Percentiles rank a stretch among this genome's conserved stretches.
These are phyloP conservation scores for Acer yangbiense DNA, from an alignment of 345 rosid species.

Conservation along the genomic window DNA sequence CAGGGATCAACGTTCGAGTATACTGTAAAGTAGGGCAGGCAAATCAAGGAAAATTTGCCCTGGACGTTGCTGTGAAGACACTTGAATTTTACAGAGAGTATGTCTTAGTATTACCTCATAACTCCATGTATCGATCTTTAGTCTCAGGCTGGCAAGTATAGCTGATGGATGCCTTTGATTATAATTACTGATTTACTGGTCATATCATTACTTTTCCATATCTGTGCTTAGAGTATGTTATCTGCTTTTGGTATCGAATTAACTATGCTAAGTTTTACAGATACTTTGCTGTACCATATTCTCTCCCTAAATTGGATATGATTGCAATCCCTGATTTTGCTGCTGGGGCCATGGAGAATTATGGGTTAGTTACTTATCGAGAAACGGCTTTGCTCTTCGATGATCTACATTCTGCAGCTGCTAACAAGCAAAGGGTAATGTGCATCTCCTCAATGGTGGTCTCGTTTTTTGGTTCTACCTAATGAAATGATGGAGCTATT, in stretches of 20 bases:
- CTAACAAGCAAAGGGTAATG: constrained; percentile 90
- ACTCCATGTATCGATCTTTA: not conserved
- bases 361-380: constrained; percentile 93
- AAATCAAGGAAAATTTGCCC: constrained; percentile 90
- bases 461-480: not conserved
- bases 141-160: constrained; percentile 1
- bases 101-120: constrained; percentile 28
- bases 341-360: constrained; percentile 99
- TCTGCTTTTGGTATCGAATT: constrained; percentile 15
- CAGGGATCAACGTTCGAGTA: constrained; percentile 87
- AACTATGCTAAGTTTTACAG: constrained; percentile 37
- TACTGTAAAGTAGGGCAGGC: constrained; percentile 89
- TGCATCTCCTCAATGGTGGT: constrained; percentile 4
- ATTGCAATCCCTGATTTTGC: constrained; percentile 98
- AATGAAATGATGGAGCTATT: not conserved
- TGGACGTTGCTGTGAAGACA: constrained; percentile 86
- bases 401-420: constrained; percentile 93
- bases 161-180: not conserved
- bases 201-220: not conserved
- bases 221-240: not conserved
- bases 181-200: not conserved
- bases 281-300: constrained; percentile 84
- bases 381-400: constrained; percentile 93
- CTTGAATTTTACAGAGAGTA: constrained; percentile 87
- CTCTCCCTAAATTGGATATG: constrained; percentile 97